Evolutionary conservation across 2,329 filamentous ascomycete species (phyloP), one percentile per base, ranked within the genome.

Genomic region (Penicillium thymicola): DNA sequence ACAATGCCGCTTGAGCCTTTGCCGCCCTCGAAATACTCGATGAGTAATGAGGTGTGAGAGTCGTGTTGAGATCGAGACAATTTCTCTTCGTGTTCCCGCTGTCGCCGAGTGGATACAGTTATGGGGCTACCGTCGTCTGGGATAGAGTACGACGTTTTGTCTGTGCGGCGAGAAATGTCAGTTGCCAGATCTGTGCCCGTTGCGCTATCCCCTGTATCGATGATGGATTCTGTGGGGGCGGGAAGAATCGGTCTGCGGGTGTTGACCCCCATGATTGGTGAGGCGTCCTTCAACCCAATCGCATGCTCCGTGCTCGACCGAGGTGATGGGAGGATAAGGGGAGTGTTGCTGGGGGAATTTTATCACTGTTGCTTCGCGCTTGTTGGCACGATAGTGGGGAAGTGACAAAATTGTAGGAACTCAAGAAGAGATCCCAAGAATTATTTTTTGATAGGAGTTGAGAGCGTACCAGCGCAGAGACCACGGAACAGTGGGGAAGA

Each of bases 1-100:
- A 85, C 83, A 34, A 80, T 78, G 68, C 68, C 66, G 55, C 65
- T 80, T 80, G 66, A 80, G 50, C 67, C 81, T 55, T 83, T 92
- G 61, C 87, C 85, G 64, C 86, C 89, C 76, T 96, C 92, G 69
- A 95, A 97, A 75, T 96, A 96, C 77, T 97, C 92, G 68, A 97
- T 97, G 67, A 97, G 81, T 64, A 97, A 81, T 55, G 90, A 95
- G 37, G 92, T 96, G 78, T 96, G 92, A 44, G 90, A 96, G 66
- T 84, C 75, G 43, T 83, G 74, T 70, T 76, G 70, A 69, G 78
- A 75, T 72, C 75, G 81, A 75, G 79, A 79, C 56, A 83, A 76
- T 60, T 76, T 81, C 59, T 81, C 77, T 82, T 82, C 85, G 72
- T 85, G 87, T 66, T 76, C 85, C 83, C 75, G 71, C 60, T 73